Conservation (phyloP, 768 basidiomycete species). For the Cyathus striatus region DNA sequence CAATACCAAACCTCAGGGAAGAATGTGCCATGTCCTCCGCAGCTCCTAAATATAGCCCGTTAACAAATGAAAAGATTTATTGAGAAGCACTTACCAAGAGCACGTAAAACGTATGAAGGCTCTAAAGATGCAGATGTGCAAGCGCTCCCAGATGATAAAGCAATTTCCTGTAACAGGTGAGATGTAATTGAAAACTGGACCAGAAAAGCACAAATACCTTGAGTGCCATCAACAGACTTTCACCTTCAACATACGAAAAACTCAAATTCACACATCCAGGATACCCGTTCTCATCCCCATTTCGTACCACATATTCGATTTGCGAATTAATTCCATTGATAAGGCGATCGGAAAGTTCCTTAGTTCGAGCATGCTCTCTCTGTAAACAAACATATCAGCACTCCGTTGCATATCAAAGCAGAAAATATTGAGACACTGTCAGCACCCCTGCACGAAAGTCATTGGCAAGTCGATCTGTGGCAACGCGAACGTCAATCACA, state of each 20-base stretch:
- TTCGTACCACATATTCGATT: slow-evolving; percentile 89
- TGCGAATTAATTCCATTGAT: slow-evolving; percentile 75
- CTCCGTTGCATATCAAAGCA: not conserved
- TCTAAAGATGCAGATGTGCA: slow-evolving; percentile 98
- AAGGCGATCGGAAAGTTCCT: slow-evolving; percentile 73
- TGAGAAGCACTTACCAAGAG: slow-evolving; percentile 55
- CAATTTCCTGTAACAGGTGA: slow-evolving; percentile 66
- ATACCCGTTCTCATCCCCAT: slow-evolving; percentile 89
- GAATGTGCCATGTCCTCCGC: slow-evolving; percentile 99
- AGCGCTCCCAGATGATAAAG: slow-evolving; percentile 95
- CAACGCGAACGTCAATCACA: slow-evolving; percentile 9
- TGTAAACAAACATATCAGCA: slow-evolving; percentile 26
- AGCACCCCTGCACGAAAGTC: slow-evolving; percentile 93
- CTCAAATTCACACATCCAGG: slow-evolving; percentile 95
- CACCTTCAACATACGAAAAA: slow-evolving; percentile 96
- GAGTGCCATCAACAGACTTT: slow-evolving; percentile 94
- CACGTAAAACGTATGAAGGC: slow-evolving; percentile 96
- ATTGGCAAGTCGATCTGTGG: slow-evolving; percentile 45
- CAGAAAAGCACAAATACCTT: slow-evolving; percentile 51
- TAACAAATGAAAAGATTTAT: slow-evolving; percentile 2
- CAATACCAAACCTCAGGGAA: slow-evolving; percentile 94
- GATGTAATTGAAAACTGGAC: slow-evolving; percentile 3
- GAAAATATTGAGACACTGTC: slow-evolving; percentile 29
- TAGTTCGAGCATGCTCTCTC: slow-evolving; percentile 77
- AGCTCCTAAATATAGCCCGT: slow-evolving; percentile 70